These are phyloP conservation scores for Barnettozyma pratensis DNA, from an alignment of 805 yeast species.

Conservation along the genomic window DNA sequence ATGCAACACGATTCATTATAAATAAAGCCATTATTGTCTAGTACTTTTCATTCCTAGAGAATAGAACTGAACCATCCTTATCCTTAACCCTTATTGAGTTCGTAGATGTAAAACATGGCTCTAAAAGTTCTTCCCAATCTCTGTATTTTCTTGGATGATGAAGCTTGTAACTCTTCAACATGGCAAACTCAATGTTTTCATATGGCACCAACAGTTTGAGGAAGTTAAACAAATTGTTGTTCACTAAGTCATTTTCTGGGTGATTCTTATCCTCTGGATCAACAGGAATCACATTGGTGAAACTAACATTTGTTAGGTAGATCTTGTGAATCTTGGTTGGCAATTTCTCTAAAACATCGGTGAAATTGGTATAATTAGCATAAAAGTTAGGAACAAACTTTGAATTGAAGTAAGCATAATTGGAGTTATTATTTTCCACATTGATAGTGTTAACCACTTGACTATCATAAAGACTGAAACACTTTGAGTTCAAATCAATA, in stretches of 20 bases:
- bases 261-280: conserved; percentile 23
- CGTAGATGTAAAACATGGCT: conserved; percentile 29
- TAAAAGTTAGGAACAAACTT: conserved; percentile 26
- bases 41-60: conserved; percentile 23
- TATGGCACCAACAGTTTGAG: conserved; percentile 28
- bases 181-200: conserved; percentile 30
- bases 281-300: conserved; percentile 23
- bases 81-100: conserved; percentile 33
- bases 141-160: conserved; percentile 33
- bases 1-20: too few species aligned
- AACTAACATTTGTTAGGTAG: conserved; percentile 20
- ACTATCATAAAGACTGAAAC: conserved; percentile 29
- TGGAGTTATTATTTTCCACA: conserved; percentile 20
- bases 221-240: conserved; percentile 32
- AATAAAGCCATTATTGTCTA: neutral
- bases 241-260: conserved; percentile 28
- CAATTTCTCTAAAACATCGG: conserved; percentile 15
- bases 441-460: conserved; percentile 17
- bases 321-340: conserved; percentile 15
- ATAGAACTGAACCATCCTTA: conserved; percentile 37
- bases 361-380: conserved; percentile 18
- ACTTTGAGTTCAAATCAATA: conserved; percentile 45
- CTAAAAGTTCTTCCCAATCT: conserved; percentile 34
- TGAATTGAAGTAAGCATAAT: conserved; percentile 24
- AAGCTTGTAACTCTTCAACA: conserved; percentile 31